A percentile compares a stretch with the other conserved stretches of the same genome.
phyloP scores from a whole-genome alignment of 768 basidiomycete genomes.

The Lentinula edodes region DNA sequence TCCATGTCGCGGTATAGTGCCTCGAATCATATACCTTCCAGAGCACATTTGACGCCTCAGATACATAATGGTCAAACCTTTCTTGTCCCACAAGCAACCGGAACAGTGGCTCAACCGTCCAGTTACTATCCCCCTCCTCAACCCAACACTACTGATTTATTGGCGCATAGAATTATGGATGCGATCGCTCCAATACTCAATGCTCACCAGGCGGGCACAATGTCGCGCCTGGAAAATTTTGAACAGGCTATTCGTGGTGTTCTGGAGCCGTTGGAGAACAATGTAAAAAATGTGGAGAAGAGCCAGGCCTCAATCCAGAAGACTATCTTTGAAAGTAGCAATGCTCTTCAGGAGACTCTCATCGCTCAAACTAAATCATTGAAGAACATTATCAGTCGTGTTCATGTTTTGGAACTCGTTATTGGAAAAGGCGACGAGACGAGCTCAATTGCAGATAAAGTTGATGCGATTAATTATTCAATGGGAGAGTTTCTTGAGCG shows the following conservation, averaged over 20 bases:
- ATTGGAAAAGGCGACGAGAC: background rate
- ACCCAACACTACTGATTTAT: background rate
- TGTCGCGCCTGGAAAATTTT: background rate
- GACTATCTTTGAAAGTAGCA: background rate
- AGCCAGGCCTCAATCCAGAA: background rate
- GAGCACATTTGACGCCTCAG: background rate
- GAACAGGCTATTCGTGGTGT: background rate
- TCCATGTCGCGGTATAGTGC: background rate
- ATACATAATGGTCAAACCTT: background rate
- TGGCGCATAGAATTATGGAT: background rate
- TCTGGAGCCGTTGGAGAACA: background rate
- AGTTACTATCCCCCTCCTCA: background rate
- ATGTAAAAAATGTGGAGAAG: background rate
- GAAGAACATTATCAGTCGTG: background rate
- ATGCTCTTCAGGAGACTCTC: background rate
- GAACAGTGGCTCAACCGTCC: background rate
- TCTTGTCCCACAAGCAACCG: background rate
- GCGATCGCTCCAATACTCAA: background rate
- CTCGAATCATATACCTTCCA: background rate
- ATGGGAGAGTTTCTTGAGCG: slow-evolving; percentile 3
- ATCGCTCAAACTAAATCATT: background rate
- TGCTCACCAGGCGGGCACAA: background rate
- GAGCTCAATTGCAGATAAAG: background rate
- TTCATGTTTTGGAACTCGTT: background rate
- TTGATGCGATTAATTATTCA: background rate